These are phyloP conservation scores for Scutellaria minor DNA, from an alignment of 257 asterid species.

Conservation along the genomic window DNA sequence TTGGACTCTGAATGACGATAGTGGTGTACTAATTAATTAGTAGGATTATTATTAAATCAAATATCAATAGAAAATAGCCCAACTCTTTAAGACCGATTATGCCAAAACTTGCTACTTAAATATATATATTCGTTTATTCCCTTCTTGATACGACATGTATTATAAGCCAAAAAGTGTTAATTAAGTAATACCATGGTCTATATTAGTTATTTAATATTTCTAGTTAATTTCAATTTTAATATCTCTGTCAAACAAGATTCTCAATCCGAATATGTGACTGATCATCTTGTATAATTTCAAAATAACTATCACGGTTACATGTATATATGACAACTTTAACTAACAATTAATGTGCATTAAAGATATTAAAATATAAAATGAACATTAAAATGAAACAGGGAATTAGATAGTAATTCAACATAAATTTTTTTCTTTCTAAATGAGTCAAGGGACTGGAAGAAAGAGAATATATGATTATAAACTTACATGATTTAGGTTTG, in stretches of 20 bases:
- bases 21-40: background rate
- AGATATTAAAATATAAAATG: background rate
- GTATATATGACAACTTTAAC: too few species aligned
- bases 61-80: background rate
- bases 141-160: constrained; percentile 20
- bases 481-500: too few species aligned
- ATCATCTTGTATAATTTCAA: too few species aligned
- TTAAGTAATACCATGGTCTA: constrained; percentile 18
- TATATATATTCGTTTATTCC: constrained; percentile 30
- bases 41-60: background rate
- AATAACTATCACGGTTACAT: too few species aligned
- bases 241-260: too few species aligned
- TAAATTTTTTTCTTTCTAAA: too few species aligned
- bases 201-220: background rate
- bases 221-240: background rate
- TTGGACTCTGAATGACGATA: too few species aligned
- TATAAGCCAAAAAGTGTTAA: constrained; percentile 33
- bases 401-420: background rate
- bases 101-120: constrained; percentile 14
- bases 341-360: too few species aligned
- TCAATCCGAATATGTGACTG: too few species aligned
- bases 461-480: too few species aligned
- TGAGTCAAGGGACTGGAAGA: too few species aligned
- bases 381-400: too few species aligned
- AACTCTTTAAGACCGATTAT: background rate